These are phyloP conservation scores for Pseudozyma sp. DNA, from an alignment of 1,284 basidiomycete genomes.

Conservation along the genomic window DNA sequence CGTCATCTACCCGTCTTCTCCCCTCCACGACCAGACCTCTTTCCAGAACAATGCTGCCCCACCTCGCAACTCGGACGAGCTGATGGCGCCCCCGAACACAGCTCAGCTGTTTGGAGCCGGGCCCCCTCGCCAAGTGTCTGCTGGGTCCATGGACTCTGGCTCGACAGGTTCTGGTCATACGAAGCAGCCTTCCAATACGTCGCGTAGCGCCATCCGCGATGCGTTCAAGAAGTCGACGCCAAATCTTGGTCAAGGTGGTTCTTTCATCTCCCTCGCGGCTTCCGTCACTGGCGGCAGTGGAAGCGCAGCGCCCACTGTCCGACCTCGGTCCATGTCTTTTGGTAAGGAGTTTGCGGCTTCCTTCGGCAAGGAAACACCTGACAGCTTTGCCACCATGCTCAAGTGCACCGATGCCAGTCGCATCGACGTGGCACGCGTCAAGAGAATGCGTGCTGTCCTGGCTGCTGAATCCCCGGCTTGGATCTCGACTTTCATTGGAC, in stretches of 20 bases:
- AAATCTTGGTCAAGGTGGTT: constrained; percentile 44
- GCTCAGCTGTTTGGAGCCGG: constrained; percentile 41
- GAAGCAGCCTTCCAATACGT: constrained; percentile 16
- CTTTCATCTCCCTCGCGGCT: constrained; percentile 38
- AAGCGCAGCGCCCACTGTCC: constrained; percentile 3
- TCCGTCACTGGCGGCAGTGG: constrained; percentile 14
- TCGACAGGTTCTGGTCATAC: constrained; percentile 17
- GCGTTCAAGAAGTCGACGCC: constrained; percentile 41
- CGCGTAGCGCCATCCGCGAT: constrained; percentile 32
- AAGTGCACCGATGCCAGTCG: constrained; percentile 47
- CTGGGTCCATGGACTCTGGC: constrained; percentile 25
- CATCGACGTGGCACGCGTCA: constrained; percentile 48
- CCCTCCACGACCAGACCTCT: constrained; percentile 7
- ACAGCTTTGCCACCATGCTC: constrained; percentile 55
- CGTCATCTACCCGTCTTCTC: constrained; percentile 21
- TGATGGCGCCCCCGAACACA: constrained; percentile 48
- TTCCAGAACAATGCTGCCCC: not conserved
- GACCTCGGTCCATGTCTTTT: constrained; percentile 42
- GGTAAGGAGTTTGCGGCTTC: constrained; percentile 36
- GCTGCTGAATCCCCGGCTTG: constrained; percentile 74
- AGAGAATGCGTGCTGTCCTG: constrained; percentile 62
- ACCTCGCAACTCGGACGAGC: constrained; percentile 19
- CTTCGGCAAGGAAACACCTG: constrained; percentile 44
- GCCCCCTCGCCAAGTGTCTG: constrained; percentile 38
- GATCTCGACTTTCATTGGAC: constrained; percentile 87